Conservation (phyloP, 1,284 basidiomycete genomes). For the Heliocybe sulcata region DNA sequence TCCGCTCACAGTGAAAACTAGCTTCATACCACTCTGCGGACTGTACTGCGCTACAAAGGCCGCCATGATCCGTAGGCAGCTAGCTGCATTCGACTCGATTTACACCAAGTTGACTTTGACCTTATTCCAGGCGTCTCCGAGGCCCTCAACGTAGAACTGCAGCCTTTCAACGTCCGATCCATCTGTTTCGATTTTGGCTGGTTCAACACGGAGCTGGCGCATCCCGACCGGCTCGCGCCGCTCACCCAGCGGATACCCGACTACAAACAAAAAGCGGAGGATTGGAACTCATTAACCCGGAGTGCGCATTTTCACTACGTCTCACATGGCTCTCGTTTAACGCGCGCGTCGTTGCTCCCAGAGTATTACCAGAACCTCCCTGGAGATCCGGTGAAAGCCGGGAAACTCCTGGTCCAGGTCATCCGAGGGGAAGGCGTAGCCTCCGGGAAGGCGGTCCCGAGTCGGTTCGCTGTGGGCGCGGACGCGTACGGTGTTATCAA, state of each 20-base stretch:
- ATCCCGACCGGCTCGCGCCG: background rate
- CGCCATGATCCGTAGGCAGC: background rate
- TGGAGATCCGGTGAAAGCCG: background rate
- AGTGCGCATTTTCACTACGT: background rate
- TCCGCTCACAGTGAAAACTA: too few species aligned
- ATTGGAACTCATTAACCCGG: background rate
- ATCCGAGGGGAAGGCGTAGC: conserved; percentile 3
- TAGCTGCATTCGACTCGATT: too few species aligned
- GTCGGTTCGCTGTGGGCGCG: background rate
- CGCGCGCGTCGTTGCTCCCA: background rate
- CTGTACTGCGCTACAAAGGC: background rate
- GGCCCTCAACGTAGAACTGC: background rate
- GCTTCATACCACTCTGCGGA: background rate
- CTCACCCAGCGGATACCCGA: background rate
- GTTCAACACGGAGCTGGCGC: background rate
- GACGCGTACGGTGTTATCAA: background rate
- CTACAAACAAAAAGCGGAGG: background rate
- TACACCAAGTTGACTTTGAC: too few species aligned
- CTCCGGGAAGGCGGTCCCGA: background rate
- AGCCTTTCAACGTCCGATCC: background rate
- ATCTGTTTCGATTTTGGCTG: background rate
- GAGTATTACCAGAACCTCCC: background rate
- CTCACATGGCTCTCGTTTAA: background rate
- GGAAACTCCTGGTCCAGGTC: background rate
- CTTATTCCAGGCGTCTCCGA: background rate